Percentiles rank a stretch among this genome's conserved stretches.
Conservation (phyloP, 495 filamentous ascomycete genomes). For the Hyphodiscus hymeniophilus region DNA sequence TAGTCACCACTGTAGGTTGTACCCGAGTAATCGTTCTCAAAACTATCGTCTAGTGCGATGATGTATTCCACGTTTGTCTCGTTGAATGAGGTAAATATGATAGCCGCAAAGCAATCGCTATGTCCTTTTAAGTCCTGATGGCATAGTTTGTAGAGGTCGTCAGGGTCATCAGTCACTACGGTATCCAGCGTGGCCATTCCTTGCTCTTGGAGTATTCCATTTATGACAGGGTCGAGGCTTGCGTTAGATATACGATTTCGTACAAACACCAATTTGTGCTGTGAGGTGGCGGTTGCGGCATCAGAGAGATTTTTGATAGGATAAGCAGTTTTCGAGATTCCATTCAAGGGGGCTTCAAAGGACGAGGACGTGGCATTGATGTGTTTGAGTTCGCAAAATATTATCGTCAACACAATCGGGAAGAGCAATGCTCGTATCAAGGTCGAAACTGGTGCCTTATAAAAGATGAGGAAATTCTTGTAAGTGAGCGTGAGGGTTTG, state of each 20-base stretch:
- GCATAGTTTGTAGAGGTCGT: constrained; percentile 16
- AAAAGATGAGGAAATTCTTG: constrained; percentile 21
- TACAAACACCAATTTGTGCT: constrained; percentile 15
- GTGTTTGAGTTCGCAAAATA: constrained; percentile 12
- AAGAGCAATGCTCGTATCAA: constrained; percentile 14
- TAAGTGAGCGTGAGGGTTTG: constrained; percentile 15
- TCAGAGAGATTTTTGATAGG: constrained; percentile 7
- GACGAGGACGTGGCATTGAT: constrained; percentile 1
- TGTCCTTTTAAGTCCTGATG: constrained; percentile 6
- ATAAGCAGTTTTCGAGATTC: constrained; percentile 3
- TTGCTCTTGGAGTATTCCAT: constrained; percentile 7
- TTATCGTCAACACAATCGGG: constrained; percentile 13
- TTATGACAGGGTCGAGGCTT: constrained; percentile 8
- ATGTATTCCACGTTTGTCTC: constrained; percentile 15
- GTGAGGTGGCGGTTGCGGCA: constrained; percentile 2
- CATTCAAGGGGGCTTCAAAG: not conserved
- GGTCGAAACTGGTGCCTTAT: constrained; percentile 14
- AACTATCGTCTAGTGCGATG: constrained; percentile 12
- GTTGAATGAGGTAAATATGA: constrained; percentile 13
- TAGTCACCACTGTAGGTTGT: not conserved
- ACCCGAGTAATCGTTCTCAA: not conserved
- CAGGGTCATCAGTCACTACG: constrained; percentile 1
- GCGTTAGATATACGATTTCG: constrained; percentile 13
- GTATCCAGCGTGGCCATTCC: constrained; percentile 1
- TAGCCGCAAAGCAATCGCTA: constrained; percentile 19